Base-by-base conservation (phyloP, 768 basidiomycete species). In the Mycena rosella region DNA sequence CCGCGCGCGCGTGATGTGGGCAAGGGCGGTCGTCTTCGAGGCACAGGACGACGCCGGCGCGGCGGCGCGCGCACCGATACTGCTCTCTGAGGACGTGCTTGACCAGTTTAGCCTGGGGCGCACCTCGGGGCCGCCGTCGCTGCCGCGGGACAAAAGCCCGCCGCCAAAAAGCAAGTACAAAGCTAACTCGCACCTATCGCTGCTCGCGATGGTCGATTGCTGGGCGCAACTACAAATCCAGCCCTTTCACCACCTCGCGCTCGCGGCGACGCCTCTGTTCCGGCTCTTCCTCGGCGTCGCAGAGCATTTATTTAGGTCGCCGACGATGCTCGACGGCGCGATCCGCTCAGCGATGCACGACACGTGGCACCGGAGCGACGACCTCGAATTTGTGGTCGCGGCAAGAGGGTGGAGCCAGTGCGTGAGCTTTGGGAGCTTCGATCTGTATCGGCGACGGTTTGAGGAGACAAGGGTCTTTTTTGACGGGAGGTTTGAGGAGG, bases 151-250 rank as follows among this genome's bases (percentile, higher is more conserved):
- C 44, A 15, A 24, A n/a, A 5, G 14, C 14, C 3, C 10, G 40
- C 24, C n/a, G 7, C 38, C 52, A 2, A 22, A 9, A 24, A 63
- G 44, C 44, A 54, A 74, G 71, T 84, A 85, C 69, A 80, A 85
- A 10, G 87, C 88, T 17, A 98, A 99, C 77, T 96, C 95, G 1
- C 97, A 99, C 77, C 88, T 99, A 60, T 91, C 95, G 11, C 85
- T 99, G 17, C 88, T 99, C 54, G 96, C 96, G 17, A 98, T 99
- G 96, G 97, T 98, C n/a, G 97, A 99, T 79, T 96, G 94, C 74
- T 99, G 96, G 97, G 91, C 94, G 8, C 87, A 87, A 49, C 88
- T 98, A 56, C 81, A 84, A 0, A 96, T 98, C 75, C 87, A 92
- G 59, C 97, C 97, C 0, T 97, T 93, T 76, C 89, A 88, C 36